These are phyloP conservation scores for Arabidopsis arenosa DNA, from an alignment of 345 rosid genomes.

Conservation along the genomic window DNA sequence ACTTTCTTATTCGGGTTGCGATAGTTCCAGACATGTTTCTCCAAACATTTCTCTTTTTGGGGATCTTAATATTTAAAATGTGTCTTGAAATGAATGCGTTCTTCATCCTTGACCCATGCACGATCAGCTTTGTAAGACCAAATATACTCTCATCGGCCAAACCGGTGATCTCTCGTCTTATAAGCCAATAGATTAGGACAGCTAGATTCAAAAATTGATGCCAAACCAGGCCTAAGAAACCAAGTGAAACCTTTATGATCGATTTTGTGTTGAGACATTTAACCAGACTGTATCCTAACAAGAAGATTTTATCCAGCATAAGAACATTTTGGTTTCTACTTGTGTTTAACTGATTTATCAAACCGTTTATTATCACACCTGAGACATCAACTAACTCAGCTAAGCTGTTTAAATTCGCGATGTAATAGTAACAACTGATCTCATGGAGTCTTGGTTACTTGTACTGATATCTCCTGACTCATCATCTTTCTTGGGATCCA, in stretches of 20 bases:
- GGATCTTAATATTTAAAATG: not conserved
- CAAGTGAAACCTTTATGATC: not conserved
- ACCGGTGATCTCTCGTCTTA: not conserved
- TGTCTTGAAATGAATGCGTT: slow-evolving; percentile 1
- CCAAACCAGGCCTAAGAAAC: not conserved
- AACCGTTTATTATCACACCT: not conserved
- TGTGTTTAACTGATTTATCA: not conserved
- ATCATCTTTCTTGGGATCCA: slow-evolving; percentile 22
- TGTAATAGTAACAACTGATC: slow-evolving; percentile 13
- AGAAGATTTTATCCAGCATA: not conserved
- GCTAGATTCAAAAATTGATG: not conserved
- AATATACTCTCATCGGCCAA: not conserved
- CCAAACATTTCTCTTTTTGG: slow-evolving; percentile 29
- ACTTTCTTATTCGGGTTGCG: slow-evolving; percentile 23
- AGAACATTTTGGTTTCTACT: not conserved
- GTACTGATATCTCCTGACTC: slow-evolving; percentile 13
- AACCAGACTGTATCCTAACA: not conserved
- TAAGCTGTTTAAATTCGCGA: slow-evolving; percentile 37
- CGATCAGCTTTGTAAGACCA: not conserved
- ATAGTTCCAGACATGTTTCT: slow-evolving; percentile 18
- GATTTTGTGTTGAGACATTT: not conserved
- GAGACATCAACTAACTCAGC: not conserved
- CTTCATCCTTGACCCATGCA: not conserved
- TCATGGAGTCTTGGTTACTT: slow-evolving; percentile 2
- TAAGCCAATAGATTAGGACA: not conserved